Percentiles rank a stretch among this genome's conserved stretches.
These are phyloP conservation scores for Venturia aucupariae DNA, from an alignment of 2,329 filamentous ascomycete species.

Conservation along the genomic window DNA sequence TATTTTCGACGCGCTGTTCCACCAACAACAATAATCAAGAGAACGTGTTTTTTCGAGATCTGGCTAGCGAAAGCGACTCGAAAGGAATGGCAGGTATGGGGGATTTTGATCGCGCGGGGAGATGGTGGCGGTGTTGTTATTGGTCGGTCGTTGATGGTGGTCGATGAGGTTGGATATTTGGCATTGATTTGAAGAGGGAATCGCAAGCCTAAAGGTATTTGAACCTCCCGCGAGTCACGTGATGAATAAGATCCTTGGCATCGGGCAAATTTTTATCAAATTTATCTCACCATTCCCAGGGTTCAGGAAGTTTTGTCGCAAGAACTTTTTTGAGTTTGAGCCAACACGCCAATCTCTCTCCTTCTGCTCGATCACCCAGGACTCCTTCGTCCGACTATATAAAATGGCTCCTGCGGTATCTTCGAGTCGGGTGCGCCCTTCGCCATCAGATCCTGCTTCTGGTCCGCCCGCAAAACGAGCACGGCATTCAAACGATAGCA, in stretches of 20 bases:
- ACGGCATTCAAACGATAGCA: slow-evolving; percentile 17
- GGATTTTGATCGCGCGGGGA: background rate
- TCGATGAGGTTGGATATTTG: background rate
- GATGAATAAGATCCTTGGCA: no score
- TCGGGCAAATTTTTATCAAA: background rate
- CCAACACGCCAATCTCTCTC: background rate
- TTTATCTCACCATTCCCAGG: no score
- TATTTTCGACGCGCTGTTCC: background rate
- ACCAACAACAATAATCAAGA: background rate
- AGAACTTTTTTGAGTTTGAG: background rate
- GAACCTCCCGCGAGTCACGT: background rate
- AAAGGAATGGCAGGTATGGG: background rate
- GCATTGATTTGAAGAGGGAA: background rate
- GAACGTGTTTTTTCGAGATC: slow-evolving; percentile 4
- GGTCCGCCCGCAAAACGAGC: slow-evolving; percentile 15
- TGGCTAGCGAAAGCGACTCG: slow-evolving; percentile 4
- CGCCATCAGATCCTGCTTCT: slow-evolving; percentile 7
- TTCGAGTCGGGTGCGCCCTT: background rate
- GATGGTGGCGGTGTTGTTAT: background rate
- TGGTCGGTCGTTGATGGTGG: background rate
- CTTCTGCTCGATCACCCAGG: background rate
- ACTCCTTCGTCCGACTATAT: background rate
- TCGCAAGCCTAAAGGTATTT: background rate
- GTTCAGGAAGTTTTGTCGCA: background rate
- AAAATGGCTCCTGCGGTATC: background rate